These are phyloP conservation scores for Fusarium brevicatenulatum DNA, from an alignment of 2,329 filamentous ascomycete genomes.

Conservation along the genomic window DNA sequence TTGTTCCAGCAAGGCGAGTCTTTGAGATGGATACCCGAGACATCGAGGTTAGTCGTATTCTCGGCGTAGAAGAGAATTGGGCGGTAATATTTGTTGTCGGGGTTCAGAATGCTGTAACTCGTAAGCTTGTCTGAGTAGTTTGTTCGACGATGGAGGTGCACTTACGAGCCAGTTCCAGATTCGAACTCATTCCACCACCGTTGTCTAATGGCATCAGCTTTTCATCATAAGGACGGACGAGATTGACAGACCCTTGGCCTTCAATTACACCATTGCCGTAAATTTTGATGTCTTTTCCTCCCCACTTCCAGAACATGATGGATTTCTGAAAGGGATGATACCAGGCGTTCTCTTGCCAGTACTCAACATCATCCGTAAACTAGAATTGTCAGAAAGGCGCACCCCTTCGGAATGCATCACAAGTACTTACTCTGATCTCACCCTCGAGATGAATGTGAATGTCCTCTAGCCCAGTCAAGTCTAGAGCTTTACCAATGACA, in stretches of 20 bases:
- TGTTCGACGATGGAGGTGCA: not conserved
- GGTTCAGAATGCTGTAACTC: conserved; percentile 54
- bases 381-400: not conserved
- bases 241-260: conserved; percentile 55
- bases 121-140: not conserved
- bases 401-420: accelerated
- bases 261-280: conserved; percentile 66
- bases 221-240: accelerated
- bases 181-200: conserved; percentile 38
- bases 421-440: conserved; percentile 51
- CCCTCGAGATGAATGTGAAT: conserved; percentile 69
- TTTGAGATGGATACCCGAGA: conserved; percentile 68
- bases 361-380: conserved; percentile 56
- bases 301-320: conserved; percentile 73
- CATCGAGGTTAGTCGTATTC: conserved; percentile 66
- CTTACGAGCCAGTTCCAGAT: conserved; percentile 29
- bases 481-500: conserved; percentile 67
- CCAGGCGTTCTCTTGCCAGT: conserved; percentile 56
- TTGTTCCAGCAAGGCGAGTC: conserved; percentile 73
- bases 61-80: conserved; percentile 71
- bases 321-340: conserved; percentile 58
- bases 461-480: conserved; percentile 66
- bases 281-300: conserved; percentile 69
- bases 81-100: conserved; percentile 65
- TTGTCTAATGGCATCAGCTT: conserved; percentile 9